These are phyloP conservation scores for Aspergillus brunneoviolaceus DNA, from an alignment of 2,329 filamentous ascomycete genomes.

Conservation along the genomic window DNA sequence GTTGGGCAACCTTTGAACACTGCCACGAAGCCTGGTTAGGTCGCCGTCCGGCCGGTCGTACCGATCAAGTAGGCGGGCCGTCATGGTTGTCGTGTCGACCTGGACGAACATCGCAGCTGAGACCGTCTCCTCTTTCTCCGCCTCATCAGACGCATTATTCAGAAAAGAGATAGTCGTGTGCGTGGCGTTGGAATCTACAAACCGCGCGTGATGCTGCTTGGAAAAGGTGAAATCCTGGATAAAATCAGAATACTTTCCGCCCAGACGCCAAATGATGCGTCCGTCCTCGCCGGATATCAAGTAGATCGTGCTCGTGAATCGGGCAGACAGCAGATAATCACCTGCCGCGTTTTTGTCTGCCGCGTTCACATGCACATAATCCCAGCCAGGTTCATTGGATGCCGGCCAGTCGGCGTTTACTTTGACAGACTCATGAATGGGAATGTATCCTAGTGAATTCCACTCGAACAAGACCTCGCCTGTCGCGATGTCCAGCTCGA, in stretches of 20 bases:
- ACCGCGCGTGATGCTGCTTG: constrained; percentile 40
- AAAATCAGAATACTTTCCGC: constrained; percentile 35
- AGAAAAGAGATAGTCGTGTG: constrained; percentile 34
- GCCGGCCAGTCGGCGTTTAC: constrained; percentile 6
- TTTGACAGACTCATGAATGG: constrained; percentile 34
- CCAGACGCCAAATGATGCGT: constrained; percentile 41
- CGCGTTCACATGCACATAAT: constrained; percentile 43
- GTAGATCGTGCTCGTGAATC: constrained; percentile 42
- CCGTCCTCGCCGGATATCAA: constrained; percentile 39
- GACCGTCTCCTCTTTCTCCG: constrained; percentile 25
- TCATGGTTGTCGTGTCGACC: constrained; percentile 33
- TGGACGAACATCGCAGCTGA: constrained; percentile 35
- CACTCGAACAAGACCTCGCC: constrained; percentile 39
- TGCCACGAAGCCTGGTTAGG: constrained; percentile 38
- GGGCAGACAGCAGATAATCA: constrained; percentile 42
- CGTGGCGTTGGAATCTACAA: constrained; percentile 30
- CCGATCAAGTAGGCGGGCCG: constrained; percentile 28
- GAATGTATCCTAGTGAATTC: constrained; percentile 35
- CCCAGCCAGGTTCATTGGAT: constrained; percentile 27
- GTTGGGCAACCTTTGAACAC: constrained; percentile 35
- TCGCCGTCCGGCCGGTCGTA: constrained; percentile 37
- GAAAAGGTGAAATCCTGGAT: constrained; percentile 36
- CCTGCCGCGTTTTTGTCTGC: constrained; percentile 42
- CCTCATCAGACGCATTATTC: constrained; percentile 38
- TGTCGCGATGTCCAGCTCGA: constrained; percentile 39